phyloP scores from a whole-genome alignment of 176 grass and related monocot genomes.

The Tuctoria greenei region DNA sequence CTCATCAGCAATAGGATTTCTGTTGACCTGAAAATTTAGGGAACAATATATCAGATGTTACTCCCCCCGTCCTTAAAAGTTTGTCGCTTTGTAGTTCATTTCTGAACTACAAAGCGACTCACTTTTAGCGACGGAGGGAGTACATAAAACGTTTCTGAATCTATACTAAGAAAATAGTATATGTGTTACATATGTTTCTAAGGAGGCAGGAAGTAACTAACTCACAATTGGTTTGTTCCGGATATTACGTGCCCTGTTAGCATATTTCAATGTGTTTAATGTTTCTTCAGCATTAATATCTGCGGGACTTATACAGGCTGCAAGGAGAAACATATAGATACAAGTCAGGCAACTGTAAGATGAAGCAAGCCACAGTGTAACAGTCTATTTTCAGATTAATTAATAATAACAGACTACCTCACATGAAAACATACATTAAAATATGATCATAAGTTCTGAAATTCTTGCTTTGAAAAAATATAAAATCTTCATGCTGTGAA shows the following conservation, averaged over 20 bases:
- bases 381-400: constrained; percentile 6
- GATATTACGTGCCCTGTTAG: constrained; percentile 98
- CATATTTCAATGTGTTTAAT: constrained; percentile 97
- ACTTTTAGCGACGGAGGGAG: no score
- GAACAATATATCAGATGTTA: constrained; percentile 2
- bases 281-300: constrained; percentile 99
- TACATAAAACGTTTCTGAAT: background rate
- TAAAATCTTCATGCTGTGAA: background rate
- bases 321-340: constrained; percentile 44
- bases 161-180: background rate
- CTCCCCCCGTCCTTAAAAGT: no score
- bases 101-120: no score
- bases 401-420: background rate
- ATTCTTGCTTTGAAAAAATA: background rate
- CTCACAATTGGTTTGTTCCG: constrained; percentile 96
- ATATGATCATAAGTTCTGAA: background rate
- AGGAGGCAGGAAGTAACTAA: constrained; percentile 16
- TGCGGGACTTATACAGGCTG: constrained; percentile 98
- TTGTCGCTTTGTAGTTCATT: no score
- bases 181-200: constrained; percentile 2
- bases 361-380: background rate
- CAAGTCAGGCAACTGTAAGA: constrained; percentile 31
- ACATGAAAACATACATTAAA: background rate
- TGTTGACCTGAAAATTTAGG: constrained; percentile 75
- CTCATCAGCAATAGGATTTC: constrained; percentile 97